Base-by-base conservation (phyloP, 176 grass and related monocot species). In the Oryza rufipogon region DNA sequence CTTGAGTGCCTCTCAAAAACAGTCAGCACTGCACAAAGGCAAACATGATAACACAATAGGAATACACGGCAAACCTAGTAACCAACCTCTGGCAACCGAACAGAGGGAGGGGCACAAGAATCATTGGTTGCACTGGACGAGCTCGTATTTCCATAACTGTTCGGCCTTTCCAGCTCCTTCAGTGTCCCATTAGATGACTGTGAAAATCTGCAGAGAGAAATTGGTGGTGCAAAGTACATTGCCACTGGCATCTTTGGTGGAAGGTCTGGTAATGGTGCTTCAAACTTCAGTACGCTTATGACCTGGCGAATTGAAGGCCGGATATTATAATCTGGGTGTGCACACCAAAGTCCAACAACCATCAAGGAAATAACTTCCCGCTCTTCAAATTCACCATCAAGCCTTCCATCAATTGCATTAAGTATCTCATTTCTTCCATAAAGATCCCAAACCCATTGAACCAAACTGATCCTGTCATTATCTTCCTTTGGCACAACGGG, bases 371-470 rank as follows among this genome's bases (percentile, higher is more conserved):
- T 46, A n/a, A 65, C 84, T 73, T 91, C 83, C 8, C 8, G 38
- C 52, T 84, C 86, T n/a, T 87, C 68, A 17, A 89, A 87, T 38
- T 74, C 61, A 32, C 85, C 88, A 42, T 89, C 75, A 26, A 94
- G 81, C 64, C 89, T 94, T 25, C 38, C 49, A 48, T 91, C 92
- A 47, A 91, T 63, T 11, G 89, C 89, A 25, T 61, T 80, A 54
- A 89, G 84, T 73, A 89, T 70, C 70, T 68, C 49, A n/a, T 74
- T 81, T 69, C 81, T 87, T 81, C 92, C 92, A 54, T 91, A 91
- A 10, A 91, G 77, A 73, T 87, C 84, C 87, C 92, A 94, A 44
- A 87, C 89, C 92, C 89, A 94, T 56, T 91, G 77, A 45, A 91
- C 86, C 42, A 94, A 71, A 5, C 41, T 82, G 64, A 89, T 77